phyloP scores from a whole-genome alignment of 2,329 filamentous ascomycete genomes.

The Fusarium pseudocircinatum region DNA sequence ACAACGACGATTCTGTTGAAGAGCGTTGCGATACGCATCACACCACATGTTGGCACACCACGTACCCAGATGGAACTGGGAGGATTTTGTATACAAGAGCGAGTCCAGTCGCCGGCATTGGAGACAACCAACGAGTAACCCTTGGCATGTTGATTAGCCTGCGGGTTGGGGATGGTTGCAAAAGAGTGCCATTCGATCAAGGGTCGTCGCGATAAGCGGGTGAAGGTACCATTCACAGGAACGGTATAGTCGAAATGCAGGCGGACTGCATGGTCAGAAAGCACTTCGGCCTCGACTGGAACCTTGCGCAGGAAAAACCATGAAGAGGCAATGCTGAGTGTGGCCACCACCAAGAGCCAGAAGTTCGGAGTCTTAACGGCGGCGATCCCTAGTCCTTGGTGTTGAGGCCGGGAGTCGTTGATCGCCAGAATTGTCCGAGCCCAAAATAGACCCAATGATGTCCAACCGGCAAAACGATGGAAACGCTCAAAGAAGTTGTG shows the following conservation, averaged over 20 bases:
- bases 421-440: conserved; percentile 65
- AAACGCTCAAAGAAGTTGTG: conserved; percentile 77
- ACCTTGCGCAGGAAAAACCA: conserved; percentile 79
- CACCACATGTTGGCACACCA: conserved; percentile 72
- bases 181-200: conserved; percentile 80
- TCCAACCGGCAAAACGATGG: conserved; percentile 81
- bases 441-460: conserved; percentile 72
- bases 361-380: conserved; percentile 58
- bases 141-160: conserved; percentile 40
- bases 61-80: conserved; percentile 73
- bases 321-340: conserved; percentile 72
- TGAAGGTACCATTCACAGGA: conserved; percentile 58
- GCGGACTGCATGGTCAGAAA: conserved; percentile 77
- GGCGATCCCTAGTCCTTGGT: conserved; percentile 48
- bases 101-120: conserved; percentile 80
- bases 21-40: conserved; percentile 72
- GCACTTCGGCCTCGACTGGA: conserved; percentile 69
- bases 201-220: conserved; percentile 69
- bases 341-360: conserved; percentile 75
- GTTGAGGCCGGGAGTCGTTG: conserved; percentile 53
- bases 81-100: conserved; percentile 67
- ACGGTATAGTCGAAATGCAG: conserved; percentile 74
- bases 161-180: conserved; percentile 73
- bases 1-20: conserved; percentile 74
- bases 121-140: conserved; percentile 77